Conservation (phyloP, 2,329 filamentous ascomycete species). For the Sphaceloma murrayae region DNA sequence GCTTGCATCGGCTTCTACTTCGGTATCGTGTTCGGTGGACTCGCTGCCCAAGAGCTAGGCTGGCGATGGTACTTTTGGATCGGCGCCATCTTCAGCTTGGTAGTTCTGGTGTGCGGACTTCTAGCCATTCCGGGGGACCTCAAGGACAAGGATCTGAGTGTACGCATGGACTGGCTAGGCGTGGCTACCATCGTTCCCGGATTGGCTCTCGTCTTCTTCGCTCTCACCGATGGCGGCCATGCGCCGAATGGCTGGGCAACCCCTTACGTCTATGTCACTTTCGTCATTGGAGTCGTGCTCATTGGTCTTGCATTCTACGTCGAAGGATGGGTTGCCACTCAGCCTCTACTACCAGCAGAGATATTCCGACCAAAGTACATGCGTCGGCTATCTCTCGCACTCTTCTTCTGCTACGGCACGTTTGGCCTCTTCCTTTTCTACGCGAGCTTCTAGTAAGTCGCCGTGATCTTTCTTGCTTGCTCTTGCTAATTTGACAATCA, state of each 20-base stretch:
- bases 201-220: conserved; percentile 61
- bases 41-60: conserved; percentile 44
- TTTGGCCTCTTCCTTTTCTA: conserved; percentile 63
- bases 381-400: conserved; percentile 49
- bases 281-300: conserved; percentile 53
- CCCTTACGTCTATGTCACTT: conserved; percentile 58
- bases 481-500: conserved; percentile 24
- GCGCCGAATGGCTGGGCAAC: conserved; percentile 62
- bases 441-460: conserved; percentile 54
- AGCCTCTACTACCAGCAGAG: conserved; percentile 60
- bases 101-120: conserved; percentile 41
- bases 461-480: neutral
- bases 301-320: conserved; percentile 56
- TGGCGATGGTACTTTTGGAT: conserved; percentile 65
- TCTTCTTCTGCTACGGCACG: conserved; percentile 60
- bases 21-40: conserved; percentile 56
- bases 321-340: conserved; percentile 58
- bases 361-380: conserved; percentile 63
- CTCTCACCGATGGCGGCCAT: conserved; percentile 63
- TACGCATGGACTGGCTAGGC: conserved; percentile 63
- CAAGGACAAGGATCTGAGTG: conserved; percentile 30
- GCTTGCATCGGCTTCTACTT: conserved; percentile 48
- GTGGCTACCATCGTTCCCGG: conserved; percentile 52
- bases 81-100: conserved; percentile 30
- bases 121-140: conserved; percentile 44